Conservation (phyloP, 768 basidiomycete genomes). For the Psilocybe azurescens region DNA sequence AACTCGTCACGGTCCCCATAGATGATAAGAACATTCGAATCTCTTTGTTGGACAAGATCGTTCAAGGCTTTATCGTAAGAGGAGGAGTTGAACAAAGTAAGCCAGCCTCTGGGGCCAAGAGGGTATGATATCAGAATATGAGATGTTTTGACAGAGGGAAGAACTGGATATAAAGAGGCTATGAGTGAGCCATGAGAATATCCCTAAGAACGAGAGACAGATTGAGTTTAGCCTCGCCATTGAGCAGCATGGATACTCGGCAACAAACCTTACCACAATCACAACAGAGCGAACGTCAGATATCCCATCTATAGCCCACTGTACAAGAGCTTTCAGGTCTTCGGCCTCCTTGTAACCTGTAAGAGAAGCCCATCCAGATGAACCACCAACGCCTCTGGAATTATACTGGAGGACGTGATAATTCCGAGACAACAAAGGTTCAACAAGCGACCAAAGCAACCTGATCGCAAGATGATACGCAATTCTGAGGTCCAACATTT, state of each 20-base stretch:
- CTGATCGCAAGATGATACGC: background rate
- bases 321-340: slow-evolving; percentile 68
- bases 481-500: background rate
- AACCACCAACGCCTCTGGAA: slow-evolving; percentile 77
- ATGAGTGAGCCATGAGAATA: slow-evolving; percentile 86
- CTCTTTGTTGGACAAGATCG: slow-evolving; percentile 49
- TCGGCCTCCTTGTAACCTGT: slow-evolving; percentile 73
- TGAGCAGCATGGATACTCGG: background rate
- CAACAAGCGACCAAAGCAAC: slow-evolving; percentile 25
- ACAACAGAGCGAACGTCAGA: slow-evolving; percentile 54
- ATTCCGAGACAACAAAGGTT: slow-evolving; percentile 44
- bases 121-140: slow-evolving; percentile 83
- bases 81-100: slow-evolving; percentile 70
- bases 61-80: slow-evolving; percentile 59
- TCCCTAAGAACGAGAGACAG: slow-evolving; percentile 17
- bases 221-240: slow-evolving; percentile 7
- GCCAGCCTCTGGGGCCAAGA: slow-evolving; percentile 63
- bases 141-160: slow-evolving; percentile 55
- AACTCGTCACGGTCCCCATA: slow-evolving; percentile 79
- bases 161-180: slow-evolving; percentile 64
- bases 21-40: slow-evolving; percentile 62
- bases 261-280: slow-evolving; percentile 50
- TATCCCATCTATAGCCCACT: slow-evolving; percentile 54
- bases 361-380: slow-evolving; percentile 74
- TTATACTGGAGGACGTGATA: slow-evolving; percentile 77